Evolutionary conservation across 1,284 basidiomycete species (phyloP), one percentile per base, ranked within the genome.

Genomic region (Vanrija humicola): DNA sequence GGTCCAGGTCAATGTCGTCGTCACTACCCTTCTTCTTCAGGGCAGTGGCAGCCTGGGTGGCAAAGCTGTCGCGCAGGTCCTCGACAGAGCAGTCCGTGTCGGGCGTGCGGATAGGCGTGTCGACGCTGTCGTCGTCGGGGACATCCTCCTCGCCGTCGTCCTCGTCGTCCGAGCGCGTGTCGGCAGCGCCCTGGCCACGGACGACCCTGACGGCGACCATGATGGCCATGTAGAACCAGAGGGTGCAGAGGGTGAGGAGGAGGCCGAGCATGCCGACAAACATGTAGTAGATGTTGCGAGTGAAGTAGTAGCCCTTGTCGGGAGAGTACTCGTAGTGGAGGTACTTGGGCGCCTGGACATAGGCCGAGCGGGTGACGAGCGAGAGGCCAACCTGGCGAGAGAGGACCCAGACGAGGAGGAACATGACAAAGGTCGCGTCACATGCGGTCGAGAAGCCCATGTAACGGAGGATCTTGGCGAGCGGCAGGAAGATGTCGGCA

Each of bases 391-490:
- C 74, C 68, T 96, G 89, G 50, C 93, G 84, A 1, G 92, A 92
- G 38, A 89, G 68, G 56, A 94, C 79, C 93, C 93, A 97, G n/a
- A 87, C 87, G 23, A 91, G 50, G 67, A 95, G 81, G 79, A 93
- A 98, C 54, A 84, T 69, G 28, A 80, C 87, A 73, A 98, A 98
- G 0, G 84, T 82, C 28, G 78, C 68, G 74, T 98, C 93, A 62
- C 88, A 90, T 1, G 84, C 70, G 9, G 82, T 80, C 56, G 86
- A 82, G 55, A 84, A 79, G 26, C 80, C 80, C 26, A 94, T 80
- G 77, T 98, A 98, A 55, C 88, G 87, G 63, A 90, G 78, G 87
- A 98, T 93, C 78, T 98, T 98, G 16, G 92, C 94, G 60, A 88
- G 70, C 90, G 93, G 89, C 9, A 98, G 77, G 68, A 91, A 84